These are phyloP conservation scores for Hypoxylon lenormandii DNA, from an alignment of 495 filamentous ascomycete species.

Conservation along the genomic window DNA sequence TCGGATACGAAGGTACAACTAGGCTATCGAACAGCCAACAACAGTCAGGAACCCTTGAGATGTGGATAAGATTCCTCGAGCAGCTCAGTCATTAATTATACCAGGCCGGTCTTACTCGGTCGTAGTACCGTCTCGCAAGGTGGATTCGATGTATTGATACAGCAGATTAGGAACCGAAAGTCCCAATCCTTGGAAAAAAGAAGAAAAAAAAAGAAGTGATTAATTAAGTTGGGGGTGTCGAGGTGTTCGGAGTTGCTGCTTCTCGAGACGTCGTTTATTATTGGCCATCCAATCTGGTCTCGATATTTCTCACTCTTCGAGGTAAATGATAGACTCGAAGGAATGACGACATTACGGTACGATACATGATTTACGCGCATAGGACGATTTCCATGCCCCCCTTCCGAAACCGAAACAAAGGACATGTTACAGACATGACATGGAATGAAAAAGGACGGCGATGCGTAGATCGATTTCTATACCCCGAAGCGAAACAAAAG, in stretches of 20 bases:
- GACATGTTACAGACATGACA: not conserved
- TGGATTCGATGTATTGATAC: conserved; percentile 5
- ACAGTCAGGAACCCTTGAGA: too few species aligned
- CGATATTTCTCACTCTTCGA: not conserved
- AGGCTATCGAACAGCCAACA: too few species aligned
- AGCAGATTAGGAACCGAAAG: not conserved
- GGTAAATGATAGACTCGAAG: conserved; percentile 15
- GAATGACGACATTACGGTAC: conserved; percentile 31
- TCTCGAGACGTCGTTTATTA: not conserved
- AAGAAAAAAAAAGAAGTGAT: too few species aligned
- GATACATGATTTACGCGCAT: conserved; percentile 21
- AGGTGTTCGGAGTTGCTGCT: conserved; percentile 14
- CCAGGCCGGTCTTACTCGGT: not conserved
- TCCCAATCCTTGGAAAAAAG: conserved; percentile 1
- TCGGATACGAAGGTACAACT: too few species aligned
- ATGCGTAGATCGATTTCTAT: not conserved
- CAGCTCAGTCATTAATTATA: not conserved
- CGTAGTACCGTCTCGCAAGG: not conserved
- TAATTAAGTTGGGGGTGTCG: conserved; percentile 8
- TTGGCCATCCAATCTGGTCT: not conserved
- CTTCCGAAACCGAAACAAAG: not conserved
- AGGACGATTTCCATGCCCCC: conserved; percentile 12
- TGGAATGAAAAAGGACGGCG: not conserved
- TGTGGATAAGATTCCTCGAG: not conserved
- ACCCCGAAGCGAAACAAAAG: too few species aligned